These are phyloP conservation scores for Maudiozyma bulderi DNA, from an alignment of 805 yeast species.

Conservation along the genomic window DNA sequence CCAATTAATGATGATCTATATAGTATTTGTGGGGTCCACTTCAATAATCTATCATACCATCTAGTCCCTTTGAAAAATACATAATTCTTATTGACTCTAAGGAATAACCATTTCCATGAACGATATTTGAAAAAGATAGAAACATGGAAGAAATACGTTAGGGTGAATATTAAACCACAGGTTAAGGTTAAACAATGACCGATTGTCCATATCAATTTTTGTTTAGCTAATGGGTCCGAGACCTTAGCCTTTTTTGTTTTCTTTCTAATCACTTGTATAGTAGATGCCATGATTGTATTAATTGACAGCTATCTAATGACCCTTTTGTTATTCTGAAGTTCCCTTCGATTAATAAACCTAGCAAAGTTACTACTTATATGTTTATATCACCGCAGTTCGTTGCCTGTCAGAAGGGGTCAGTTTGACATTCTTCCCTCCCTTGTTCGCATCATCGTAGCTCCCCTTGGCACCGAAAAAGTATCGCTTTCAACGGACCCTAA, in stretches of 20 bases:
- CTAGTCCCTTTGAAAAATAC: slow-evolving; percentile 11
- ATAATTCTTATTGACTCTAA: slow-evolving; percentile 18
- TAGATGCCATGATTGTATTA: slow-evolving; percentile 9
- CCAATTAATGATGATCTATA: slow-evolving; percentile 54
- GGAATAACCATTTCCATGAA: slow-evolving; percentile 27
- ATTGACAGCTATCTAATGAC: no score
- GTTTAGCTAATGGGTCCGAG: slow-evolving; percentile 17
- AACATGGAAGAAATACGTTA: slow-evolving; percentile 21
- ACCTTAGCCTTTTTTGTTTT: slow-evolving; percentile 10
- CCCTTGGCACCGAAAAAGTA: no score
- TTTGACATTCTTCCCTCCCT: no score
- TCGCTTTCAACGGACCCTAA: no score
- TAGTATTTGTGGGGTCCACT: slow-evolving; percentile 38
- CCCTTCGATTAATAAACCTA: no score
- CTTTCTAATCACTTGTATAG: slow-evolving; percentile 22
- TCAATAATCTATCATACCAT: slow-evolving; percentile 16
- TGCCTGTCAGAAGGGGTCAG: no score
- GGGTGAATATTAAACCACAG: slow-evolving; percentile 20
- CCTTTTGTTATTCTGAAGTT: no score
- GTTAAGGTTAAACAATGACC: slow-evolving; percentile 22
- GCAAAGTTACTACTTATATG: no score
- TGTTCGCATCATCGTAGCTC: no score
- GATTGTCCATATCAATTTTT: slow-evolving; percentile 20
- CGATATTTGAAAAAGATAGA: slow-evolving; percentile 24
- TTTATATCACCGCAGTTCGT: no score